Base-by-base conservation (phyloP, 163 green algal genomes). In the Volvox carteri region DNA sequence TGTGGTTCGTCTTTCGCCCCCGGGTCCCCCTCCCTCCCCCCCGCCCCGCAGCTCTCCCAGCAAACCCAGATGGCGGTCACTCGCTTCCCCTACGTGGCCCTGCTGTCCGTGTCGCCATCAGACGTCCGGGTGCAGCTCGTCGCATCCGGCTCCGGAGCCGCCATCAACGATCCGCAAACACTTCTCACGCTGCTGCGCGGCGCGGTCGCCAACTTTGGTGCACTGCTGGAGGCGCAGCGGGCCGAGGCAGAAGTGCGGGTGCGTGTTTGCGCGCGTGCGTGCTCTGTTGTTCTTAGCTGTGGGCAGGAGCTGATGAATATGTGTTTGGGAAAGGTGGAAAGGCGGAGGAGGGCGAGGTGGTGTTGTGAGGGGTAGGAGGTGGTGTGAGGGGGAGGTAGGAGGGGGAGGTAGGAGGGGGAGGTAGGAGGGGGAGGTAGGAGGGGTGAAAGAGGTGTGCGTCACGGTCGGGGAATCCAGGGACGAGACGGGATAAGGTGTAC, bases 11-110 rank as follows among this genome's bases (percentile, higher is more conserved):
- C n/a, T n/a, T n/a, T n/a, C n/a, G n/a, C n/a, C n/a, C n/a, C n/a
- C n/a, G n/a, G n/a, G n/a, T n/a, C n/a, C n/a, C n/a, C n/a, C n/a
- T n/a, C n/a, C n/a, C n/a, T n/a, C n/a, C n/a, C n/a, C n/a, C n/a
- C n/a, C n/a, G n/a, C n/a, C n/a, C 70, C 41, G 77, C 87, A 96
- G 92, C 86, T 96, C 16, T 91, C 92, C 58, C 85, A 67, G 70
- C 86, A 85, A 72, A 86, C 97, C 33, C 68, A 83, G 48, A 81
- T 88, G 76, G 85, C 90, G 6, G 94, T 92, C 25, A 94, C 93
- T 1, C 89, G 84, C 39, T 98, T 97, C 90, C 96, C 96, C 4
- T 96, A 92, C 79, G 78, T 94, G 30, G 96, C 90, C 39, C 84
- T 98, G 87, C 93, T 98, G 41, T 93, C 92, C 33, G 95, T 95